Evolutionary conservation across 495 filamentous ascomycete species (phyloP).

Genomic region (Neurospora terricola): DNA sequence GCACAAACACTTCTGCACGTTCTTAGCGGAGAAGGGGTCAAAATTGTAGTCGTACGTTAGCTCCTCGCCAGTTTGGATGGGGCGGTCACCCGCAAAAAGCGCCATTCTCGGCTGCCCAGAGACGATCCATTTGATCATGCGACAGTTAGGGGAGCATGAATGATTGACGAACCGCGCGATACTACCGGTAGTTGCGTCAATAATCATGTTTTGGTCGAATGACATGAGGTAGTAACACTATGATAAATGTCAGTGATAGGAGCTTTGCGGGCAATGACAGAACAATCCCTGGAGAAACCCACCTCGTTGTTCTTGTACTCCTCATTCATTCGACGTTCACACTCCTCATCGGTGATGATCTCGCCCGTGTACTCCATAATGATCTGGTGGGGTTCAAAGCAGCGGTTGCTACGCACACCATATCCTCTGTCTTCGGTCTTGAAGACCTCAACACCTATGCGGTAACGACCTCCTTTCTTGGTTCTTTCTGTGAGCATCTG

Average conservation of each 20-base stretch:
- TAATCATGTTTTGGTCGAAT: slow-evolving; percentile 97
- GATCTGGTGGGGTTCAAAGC: slow-evolving; percentile 82
- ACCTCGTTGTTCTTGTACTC: slow-evolving; percentile 89
- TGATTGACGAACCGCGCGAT: slow-evolving; percentile 98
- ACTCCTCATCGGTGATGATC: slow-evolving; percentile 89
- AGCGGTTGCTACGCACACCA: slow-evolving; percentile 81
- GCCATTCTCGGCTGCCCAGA: slow-evolving; percentile 92
- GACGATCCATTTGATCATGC: slow-evolving; percentile 97
- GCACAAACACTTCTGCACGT: slow-evolving; percentile 75
- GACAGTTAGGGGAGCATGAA: slow-evolving; percentile 93
- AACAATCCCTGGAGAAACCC: slow-evolving; percentile 17
- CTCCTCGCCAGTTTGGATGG: slow-evolving; percentile 88
- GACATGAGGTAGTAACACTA: slow-evolving; percentile 97
- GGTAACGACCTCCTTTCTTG: slow-evolving; percentile 71
- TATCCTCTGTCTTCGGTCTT: slow-evolving; percentile 84
- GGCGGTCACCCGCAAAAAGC: slow-evolving; percentile 81
- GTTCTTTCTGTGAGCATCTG: slow-evolving; percentile 64
- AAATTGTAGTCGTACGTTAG: slow-evolving; percentile 99
- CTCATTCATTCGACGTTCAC: slow-evolving; percentile 83
- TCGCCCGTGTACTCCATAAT: slow-evolving; percentile 98
- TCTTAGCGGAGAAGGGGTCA: slow-evolving; percentile 75
- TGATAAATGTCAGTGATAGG: slow-evolving; percentile 13
- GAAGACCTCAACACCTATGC: slow-evolving; percentile 87
- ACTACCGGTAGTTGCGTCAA: slow-evolving; percentile 89
- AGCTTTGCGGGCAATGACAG: slow-evolving; percentile 3